Evolutionary conservation across 2,329 filamentous ascomycete species (phyloP), one percentile per base, ranked within the genome.

Genomic region (Fusarium torreyae): DNA sequence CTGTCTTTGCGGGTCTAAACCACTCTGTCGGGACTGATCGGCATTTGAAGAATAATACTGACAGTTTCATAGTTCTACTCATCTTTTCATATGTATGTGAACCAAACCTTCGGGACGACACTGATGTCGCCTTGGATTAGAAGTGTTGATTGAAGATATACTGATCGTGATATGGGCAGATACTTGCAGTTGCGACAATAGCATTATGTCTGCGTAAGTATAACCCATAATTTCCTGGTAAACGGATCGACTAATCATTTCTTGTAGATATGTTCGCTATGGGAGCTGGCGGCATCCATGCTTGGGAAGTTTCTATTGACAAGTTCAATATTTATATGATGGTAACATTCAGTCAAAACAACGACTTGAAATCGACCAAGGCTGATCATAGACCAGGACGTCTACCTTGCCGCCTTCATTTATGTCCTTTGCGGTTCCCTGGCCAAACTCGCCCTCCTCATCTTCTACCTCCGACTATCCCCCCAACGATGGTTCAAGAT

Each of bases 401-500:
- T 77, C 5, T 77, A 76, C 28, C 56, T 78, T 7, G 59, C 72
- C 1, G 66, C 72, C 1, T 69, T 71, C 8, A 64, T 81, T 24
- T 82, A 79, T 54, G 75, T 79, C n/a, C 58, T 78, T 17, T 77
- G 77, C 36, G 77, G 76, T 14, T 77, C 75, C 4, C 74, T 79
- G 18, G 76, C 78, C 14, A 83, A 82, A 46, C 24, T 81, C 4
- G 76, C 80, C 1, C 76, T 83, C 6, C 75, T 82, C 6, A 71
- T 79, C 7, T 80, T 83, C 43, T 82, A 82, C 52, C 70, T 78
- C 14, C 75, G 75, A 11, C 69, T 83, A 3, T 80, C 79, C 2
- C 79, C 80, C 0, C 77, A 77, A 18, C 69, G 42, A 22, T 75
- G 76, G 69, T 81, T 81, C 52, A 77, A 77, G 10, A 55, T 70